phyloP scores from a whole-genome alignment of 352 stramenopile genomes.

The Phytophthora nicotianae region DNA sequence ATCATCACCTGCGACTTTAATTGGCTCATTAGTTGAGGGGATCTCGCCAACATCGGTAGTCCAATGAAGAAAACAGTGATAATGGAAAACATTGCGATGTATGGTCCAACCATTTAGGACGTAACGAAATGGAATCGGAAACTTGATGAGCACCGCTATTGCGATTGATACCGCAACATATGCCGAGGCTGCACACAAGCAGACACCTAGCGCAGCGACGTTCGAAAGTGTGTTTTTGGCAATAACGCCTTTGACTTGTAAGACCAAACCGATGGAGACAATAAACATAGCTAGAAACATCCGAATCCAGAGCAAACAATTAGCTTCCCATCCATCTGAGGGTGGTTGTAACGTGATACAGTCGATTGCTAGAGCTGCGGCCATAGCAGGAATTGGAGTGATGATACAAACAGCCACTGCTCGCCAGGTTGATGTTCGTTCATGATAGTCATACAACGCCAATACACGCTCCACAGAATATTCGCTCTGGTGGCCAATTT shows the following conservation, averaged over 20 bases:
- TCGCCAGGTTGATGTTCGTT: conserved; percentile 2
- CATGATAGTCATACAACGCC: conserved; percentile 24
- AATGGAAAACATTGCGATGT: conserved; percentile 9
- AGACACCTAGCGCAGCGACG: too few relatives aligned
- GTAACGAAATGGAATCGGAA: conserved; percentile 24
- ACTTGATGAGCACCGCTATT: conserved; percentile 7
- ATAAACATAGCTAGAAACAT: conserved; percentile 24
- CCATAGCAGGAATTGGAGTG: conserved; percentile 14
- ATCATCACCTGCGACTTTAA: background rate
- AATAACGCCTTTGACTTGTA: too few relatives aligned
- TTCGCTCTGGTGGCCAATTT: conserved; percentile 18
- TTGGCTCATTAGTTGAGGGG: background rate
- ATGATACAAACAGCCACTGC: conserved; percentile 16
- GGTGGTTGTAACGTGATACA: conserved; percentile 9
- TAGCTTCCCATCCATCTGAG: conserved; percentile 19
- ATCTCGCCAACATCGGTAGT: conserved; percentile 1
- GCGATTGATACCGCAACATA: conserved; percentile 8
- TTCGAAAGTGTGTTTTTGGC: too few relatives aligned
- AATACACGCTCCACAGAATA: conserved; percentile 25
- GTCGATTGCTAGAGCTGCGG: conserved; percentile 19
- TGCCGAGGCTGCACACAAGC: background rate
- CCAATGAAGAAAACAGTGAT: conserved; percentile 13
- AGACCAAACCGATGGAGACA: background rate
- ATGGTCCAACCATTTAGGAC: conserved; percentile 4
- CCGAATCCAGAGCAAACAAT: too few relatives aligned